Evolutionary conservation across 2,329 filamentous ascomycete genomes (phyloP).

Genomic region (Pseudogymnoascus sp.): DNA sequence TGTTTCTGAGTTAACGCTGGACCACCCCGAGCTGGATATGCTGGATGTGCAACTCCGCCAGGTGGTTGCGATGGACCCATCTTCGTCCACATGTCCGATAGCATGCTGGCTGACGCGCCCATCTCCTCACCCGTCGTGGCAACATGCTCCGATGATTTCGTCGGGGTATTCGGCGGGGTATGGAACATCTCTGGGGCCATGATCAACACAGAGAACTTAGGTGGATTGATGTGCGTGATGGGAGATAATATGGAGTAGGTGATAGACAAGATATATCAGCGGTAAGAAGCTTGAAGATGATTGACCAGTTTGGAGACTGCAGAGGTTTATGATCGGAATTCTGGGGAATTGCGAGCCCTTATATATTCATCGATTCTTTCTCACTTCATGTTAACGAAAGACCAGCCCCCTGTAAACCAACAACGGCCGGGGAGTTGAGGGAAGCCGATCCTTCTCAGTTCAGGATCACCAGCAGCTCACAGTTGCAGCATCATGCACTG

Average conservation of each 20-base stretch:
- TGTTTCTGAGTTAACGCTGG: not conserved
- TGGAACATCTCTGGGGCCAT: not conserved
- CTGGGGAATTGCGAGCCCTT: not conserved
- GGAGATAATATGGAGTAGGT: not conserved
- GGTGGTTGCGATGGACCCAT: not conserved
- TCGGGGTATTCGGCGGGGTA: not conserved
- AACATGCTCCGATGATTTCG: not conserved
- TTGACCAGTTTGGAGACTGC: not conserved
- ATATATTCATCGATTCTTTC: not conserved
- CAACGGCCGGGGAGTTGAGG: not conserved
- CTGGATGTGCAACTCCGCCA: not conserved
- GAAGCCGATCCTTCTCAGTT: too few species aligned
- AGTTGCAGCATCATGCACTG: not conserved
- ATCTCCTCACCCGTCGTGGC: not conserved
- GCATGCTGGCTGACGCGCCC: too few species aligned
- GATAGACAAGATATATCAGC: not conserved
- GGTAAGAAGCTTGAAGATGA: not conserved
- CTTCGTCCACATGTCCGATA: not conserved
- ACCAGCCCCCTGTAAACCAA: not conserved
- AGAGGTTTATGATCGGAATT: not conserved
- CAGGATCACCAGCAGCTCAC: too few species aligned
- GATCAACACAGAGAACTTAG: not conserved
- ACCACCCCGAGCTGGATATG: not conserved
- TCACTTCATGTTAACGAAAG: not conserved
- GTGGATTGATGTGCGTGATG: not conserved